Conservation (phyloP, 2,329 filamentous ascomycete species). For the Pseudogymnoascus verrucosus region DNA sequence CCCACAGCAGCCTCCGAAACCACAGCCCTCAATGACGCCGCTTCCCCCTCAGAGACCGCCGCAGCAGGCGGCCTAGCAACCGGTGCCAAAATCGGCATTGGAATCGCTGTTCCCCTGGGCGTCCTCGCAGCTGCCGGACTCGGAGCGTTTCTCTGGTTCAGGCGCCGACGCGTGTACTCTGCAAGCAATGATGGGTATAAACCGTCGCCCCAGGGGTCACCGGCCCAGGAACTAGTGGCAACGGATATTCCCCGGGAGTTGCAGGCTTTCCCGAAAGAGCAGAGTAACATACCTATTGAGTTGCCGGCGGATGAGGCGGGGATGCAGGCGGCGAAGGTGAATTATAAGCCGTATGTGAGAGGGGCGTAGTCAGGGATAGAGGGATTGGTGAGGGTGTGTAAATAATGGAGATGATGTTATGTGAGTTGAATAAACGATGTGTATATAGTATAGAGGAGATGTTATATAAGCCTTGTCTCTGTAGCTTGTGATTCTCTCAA, state of each 20-base stretch:
- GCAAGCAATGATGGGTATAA: not conserved
- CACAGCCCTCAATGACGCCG: not conserved
- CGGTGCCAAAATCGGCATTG: not conserved
- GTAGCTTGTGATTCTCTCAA: not conserved
- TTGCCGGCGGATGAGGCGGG: not conserved
- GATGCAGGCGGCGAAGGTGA: not conserved
- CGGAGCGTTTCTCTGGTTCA: not conserved
- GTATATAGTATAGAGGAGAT: not conserved
- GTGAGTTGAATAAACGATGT: not conserved
- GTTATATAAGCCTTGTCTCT: not conserved
- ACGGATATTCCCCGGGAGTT: not conserved
- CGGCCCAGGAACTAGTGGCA: not conserved
- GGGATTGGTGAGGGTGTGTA: not conserved
- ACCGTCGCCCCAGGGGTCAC: not conserved
- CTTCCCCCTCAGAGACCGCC: not conserved
- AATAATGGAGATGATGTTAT: not conserved
- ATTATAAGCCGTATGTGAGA: not conserved
- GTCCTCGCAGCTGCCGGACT: not conserved
- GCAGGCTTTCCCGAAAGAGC: not conserved
- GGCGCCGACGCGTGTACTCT: not conserved
- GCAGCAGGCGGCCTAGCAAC: not conserved
- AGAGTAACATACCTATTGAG: not conserved
- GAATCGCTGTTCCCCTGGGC: not conserved
- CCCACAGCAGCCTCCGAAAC: not conserved
- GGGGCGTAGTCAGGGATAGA: not conserved